These are phyloP conservation scores for Graphium sp. DNA, from an alignment of 2,329 filamentous ascomycete species.

Conservation along the genomic window DNA sequence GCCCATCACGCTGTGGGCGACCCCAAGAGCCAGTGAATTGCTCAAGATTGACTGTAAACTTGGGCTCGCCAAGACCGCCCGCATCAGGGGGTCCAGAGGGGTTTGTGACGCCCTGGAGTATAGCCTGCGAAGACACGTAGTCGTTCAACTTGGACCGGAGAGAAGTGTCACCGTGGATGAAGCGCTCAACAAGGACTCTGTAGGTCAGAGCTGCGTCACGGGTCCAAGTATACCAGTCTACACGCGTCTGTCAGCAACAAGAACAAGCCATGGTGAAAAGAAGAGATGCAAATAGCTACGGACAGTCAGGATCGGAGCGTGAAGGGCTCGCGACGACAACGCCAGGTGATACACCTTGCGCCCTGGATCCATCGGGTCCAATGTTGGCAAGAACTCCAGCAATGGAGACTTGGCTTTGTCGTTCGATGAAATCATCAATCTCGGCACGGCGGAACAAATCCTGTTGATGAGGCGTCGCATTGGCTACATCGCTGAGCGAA, in stretches of 20 bases:
- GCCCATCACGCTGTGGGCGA: constrained; percentile 65
- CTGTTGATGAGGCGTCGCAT: no score
- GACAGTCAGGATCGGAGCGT: constrained; percentile 36
- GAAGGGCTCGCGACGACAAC: constrained; percentile 41
- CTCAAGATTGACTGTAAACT: constrained; percentile 48
- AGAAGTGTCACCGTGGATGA: constrained; percentile 31
- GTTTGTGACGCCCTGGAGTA: constrained; percentile 49
- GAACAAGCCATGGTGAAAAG: no score
- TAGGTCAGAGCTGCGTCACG: constrained; percentile 56
- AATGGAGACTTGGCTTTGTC: constrained; percentile 32
- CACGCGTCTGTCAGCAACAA: no score
- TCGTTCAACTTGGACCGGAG: constrained; percentile 47
- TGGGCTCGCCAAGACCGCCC: constrained; percentile 50
- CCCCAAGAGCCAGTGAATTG: constrained; percentile 55
- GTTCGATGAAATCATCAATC: constrained; percentile 33
- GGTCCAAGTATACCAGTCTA: constrained; percentile 69
- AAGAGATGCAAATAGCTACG: constrained; percentile 11
- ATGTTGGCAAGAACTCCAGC: constrained; percentile 41
- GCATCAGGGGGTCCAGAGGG: constrained; percentile 44
- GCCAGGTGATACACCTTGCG: constrained; percentile 27
- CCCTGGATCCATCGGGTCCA: constrained; percentile 33
- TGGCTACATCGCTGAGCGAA: no score
- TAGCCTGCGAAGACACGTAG: constrained; percentile 51
- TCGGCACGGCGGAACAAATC: no score
- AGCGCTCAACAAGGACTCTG: constrained; percentile 51